phyloP scores from a whole-genome alignment of 805 yeast species.

The Priceomyces melissophilus region DNA sequence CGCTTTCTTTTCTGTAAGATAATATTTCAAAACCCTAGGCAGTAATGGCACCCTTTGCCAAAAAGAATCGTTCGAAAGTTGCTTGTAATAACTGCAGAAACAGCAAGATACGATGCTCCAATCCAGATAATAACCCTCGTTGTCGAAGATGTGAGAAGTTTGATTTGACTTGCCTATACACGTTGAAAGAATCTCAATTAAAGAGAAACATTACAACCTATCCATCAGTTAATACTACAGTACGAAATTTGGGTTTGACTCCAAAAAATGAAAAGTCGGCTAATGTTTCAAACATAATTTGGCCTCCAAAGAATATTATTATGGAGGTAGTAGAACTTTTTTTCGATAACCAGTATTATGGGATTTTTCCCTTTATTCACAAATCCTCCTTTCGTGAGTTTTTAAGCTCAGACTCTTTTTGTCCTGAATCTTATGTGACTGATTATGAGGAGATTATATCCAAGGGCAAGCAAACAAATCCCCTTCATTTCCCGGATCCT shows the following conservation, averaged over 20 bases:
- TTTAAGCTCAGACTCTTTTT: conserved; percentile 15
- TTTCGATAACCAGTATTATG: conserved; percentile 24
- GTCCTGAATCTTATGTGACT: conserved; percentile 16
- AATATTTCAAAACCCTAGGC: too few relatives aligned
- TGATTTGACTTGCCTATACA: conserved; percentile 17
- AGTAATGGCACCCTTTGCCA: conserved; percentile 8
- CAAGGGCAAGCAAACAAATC: conserved; percentile 9
- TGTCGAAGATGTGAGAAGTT: conserved; percentile 18
- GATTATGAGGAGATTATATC: conserved; percentile 13
- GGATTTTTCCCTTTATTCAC: conserved; percentile 23
- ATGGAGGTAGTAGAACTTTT: conserved; percentile 19
- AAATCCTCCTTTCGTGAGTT: conserved; percentile 19
- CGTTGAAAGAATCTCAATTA: conserved; percentile 18
- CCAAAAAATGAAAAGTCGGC: neutral
- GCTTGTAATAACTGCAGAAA: conserved; percentile 10
- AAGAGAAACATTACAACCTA: conserved; percentile 9
- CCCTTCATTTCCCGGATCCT: conserved; percentile 23
- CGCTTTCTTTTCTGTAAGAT: too few relatives aligned
- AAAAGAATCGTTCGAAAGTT: conserved; percentile 7
- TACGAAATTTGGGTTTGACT: neutral
- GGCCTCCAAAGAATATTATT: conserved; percentile 14
- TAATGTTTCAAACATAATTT: neutral
- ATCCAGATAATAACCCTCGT: conserved; percentile 4
- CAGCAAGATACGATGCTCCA: conserved; percentile 9
- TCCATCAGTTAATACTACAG: neutral